These are phyloP conservation scores for Rhodofomes roseus DNA, from an alignment of 1,284 basidiomycete species.

Conservation along the genomic window DNA sequence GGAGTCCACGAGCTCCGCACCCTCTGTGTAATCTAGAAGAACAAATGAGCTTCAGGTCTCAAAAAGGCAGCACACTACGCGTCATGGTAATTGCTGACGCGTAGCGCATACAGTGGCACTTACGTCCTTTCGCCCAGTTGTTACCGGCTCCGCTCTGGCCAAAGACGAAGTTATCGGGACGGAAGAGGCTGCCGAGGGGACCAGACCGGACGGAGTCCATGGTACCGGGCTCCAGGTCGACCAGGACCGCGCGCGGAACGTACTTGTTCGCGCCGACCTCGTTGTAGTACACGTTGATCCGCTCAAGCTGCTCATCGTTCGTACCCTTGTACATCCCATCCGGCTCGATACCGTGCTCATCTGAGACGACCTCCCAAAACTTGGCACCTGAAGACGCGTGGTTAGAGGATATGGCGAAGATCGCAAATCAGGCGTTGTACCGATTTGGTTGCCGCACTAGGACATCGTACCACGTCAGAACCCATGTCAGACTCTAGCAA, in stretches of 20 bases:
- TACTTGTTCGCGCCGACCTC: conserved; percentile 91
- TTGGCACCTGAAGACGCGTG: conserved; percentile 70
- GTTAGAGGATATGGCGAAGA: conserved; percentile 4
- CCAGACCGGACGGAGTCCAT: conserved; percentile 94
- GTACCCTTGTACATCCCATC: conserved; percentile 93
- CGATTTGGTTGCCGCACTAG: conserved; percentile 97
- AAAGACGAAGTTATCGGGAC: conserved; percentile 94
- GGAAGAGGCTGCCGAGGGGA: conserved; percentile 83
- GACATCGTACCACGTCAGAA: conserved; percentile 15
- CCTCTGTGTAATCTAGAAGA: conserved; percentile 82
- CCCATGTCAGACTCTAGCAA: conserved; percentile 12
- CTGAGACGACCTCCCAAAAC: conserved; percentile 98
- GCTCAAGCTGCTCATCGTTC: conserved; percentile 95
- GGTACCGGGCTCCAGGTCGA: conserved; percentile 95
- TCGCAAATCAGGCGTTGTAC: conserved; percentile 38
- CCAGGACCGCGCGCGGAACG: conserved; percentile 92
- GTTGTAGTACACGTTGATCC: conserved; percentile 96
- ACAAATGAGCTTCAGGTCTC: not conserved
- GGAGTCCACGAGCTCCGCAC: conserved; percentile 93
- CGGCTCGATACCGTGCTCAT: conserved; percentile 94
- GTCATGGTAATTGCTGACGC: not conserved
- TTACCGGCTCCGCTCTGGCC: conserved; percentile 92
- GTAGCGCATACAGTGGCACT: conserved; percentile 33
- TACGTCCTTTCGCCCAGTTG: conserved; percentile 94
- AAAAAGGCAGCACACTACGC: not conserved